Conservation (phyloP, 169 alveolate genomes). For the Plasmodium relictum region DNA sequence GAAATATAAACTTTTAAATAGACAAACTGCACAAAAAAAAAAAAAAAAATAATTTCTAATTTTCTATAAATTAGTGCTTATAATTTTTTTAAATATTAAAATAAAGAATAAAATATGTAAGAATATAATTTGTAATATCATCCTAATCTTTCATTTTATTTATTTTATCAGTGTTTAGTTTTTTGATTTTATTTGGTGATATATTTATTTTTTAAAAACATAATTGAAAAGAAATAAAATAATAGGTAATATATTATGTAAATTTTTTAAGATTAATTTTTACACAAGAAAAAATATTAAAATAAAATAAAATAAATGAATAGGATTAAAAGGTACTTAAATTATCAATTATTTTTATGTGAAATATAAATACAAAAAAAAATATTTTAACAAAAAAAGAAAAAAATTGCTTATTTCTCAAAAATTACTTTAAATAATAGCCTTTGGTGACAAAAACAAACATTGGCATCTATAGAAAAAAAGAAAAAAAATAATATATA, state of each 20-base stretch:
- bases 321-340: neutral
- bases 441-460: slow-evolving; percentile 70
- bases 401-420: slow-evolving; percentile 13
- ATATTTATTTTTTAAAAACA: slow-evolving; percentile 13
- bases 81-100: neutral
- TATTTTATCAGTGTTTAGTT: neutral
- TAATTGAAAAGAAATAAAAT: neutral
- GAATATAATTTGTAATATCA: neutral
- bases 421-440: slow-evolving; percentile 13
- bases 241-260: neutral
- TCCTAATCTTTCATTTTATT: neutral
- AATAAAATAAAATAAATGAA: neutral
- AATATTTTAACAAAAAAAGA: slow-evolving; percentile 34
- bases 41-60: slow-evolving; percentile 19
- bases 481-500: neutral
- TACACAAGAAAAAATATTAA: too few species aligned
- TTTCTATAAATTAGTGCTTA: neutral
- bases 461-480: slow-evolving; percentile 66
- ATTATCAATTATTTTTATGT: neutral
- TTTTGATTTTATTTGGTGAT: neutral
- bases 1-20: slow-evolving; percentile 77
- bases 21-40: slow-evolving; percentile 74
- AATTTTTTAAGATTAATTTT: too few species aligned
- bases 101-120: neutral
- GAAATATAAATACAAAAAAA: neutral